Conservation (phyloP, 2,329 filamentous ascomycete genomes). For the Calonectria multiphialidica region DNA sequence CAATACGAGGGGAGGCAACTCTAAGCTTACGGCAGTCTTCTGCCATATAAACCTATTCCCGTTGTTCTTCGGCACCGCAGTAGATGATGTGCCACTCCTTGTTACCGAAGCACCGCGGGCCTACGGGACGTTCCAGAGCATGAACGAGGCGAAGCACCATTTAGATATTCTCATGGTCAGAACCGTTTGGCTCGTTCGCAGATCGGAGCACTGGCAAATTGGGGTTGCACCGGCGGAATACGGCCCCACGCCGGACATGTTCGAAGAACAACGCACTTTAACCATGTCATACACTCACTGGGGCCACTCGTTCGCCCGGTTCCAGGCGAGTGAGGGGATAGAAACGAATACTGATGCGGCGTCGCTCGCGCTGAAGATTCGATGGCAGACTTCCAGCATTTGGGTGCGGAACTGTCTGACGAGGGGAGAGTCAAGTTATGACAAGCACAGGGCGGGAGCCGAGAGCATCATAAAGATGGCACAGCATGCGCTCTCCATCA, state of each 20-base stretch:
- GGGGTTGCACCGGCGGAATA: slow-evolving; percentile 22
- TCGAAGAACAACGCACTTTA: slow-evolving; percentile 39
- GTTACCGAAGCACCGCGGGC: neutral
- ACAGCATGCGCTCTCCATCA: slow-evolving; percentile 11
- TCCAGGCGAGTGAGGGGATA: slow-evolving; percentile 11
- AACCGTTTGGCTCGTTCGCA: slow-evolving; percentile 45
- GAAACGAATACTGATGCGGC: slow-evolving; percentile 10
- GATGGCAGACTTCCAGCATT: slow-evolving; percentile 48
- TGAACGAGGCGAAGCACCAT: slow-evolving; percentile 45
- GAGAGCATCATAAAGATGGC: slow-evolving; percentile 46
- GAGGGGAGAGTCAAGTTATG: slow-evolving; percentile 49
- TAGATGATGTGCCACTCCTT: slow-evolving; percentile 17
- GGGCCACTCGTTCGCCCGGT: slow-evolving; percentile 41
- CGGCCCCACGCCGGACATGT: slow-evolving; percentile 24
- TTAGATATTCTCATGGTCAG: slow-evolving; percentile 46
- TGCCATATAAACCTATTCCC: slow-evolving; percentile 55
- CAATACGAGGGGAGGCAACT: slow-evolving; percentile 37
- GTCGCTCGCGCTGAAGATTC: slow-evolving; percentile 44
- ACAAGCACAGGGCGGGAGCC: slow-evolving; percentile 47
- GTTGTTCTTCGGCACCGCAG: slow-evolving; percentile 49
- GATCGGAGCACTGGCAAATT: slow-evolving; percentile 35
- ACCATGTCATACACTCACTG: slow-evolving; percentile 43
- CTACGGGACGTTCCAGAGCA: slow-evolving; percentile 22
- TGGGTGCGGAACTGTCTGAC: slow-evolving; percentile 49
- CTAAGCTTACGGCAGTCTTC: slow-evolving; percentile 51